Evolutionary conservation across 805 yeast genomes (phyloP), one percentile per base, ranked within the genome.

Genomic region (Teunomyces cretensis): DNA sequence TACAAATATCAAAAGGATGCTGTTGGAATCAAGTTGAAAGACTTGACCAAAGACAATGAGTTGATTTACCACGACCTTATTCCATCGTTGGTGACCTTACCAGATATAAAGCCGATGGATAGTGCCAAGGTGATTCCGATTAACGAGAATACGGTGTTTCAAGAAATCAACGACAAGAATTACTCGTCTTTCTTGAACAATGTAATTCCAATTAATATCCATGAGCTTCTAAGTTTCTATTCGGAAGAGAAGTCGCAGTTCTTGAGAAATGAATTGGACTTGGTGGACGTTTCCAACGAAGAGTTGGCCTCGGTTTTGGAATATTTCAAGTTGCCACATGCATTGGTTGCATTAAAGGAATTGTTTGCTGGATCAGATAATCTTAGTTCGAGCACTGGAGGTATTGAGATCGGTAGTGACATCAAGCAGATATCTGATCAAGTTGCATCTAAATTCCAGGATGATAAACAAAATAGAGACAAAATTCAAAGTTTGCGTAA

Each of bases 231-330:
- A 43, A 88, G 96, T 50, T 72, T 83, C 50, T 94, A 94, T 61
- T 86, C 96, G 0, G 99, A 92, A 60, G 90, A 88, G 60, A 86
- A 88, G 62, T 92, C 96, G 0, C 81, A 78, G 50, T 65, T 88
- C 30, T 64, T 89, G 38, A 77, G 98, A 56, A 75, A 70, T 35
- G 90, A 88, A 57, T 74, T 83, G 37, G 97, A 91, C 48, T 76
- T 76, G 48, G 77, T 81, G 16, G 91, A 87, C 45, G 77, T 90
- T 8, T 85, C 96, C 0, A 81, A 88, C 56, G 86, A 88, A 61
- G 94, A 91, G 58, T 74, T 86, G 39, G 64, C 75, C 2, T 87
- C 96, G 1, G 88, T 88, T 8, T 73, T 90, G 46, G 98, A 90
- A 55, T 89, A 79, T 54, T 76, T 89, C 52, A 84, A 84, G 45